Base-by-base conservation (phyloP, 495 filamentous ascomycete species). In the Hypoxylon perforatum region DNA sequence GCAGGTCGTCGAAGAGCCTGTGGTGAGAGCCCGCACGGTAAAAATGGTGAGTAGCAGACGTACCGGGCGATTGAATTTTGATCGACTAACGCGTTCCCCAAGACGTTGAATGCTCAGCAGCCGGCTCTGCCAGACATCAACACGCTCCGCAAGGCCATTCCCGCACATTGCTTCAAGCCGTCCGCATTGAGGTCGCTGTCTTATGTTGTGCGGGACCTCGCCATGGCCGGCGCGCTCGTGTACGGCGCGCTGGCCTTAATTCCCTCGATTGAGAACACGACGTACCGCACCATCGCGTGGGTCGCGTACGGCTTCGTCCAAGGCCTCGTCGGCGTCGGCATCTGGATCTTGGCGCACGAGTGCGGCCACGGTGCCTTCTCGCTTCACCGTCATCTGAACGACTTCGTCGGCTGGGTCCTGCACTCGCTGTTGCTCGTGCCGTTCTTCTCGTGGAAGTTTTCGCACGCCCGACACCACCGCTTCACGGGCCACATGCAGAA, bases 401-500 rank as follows among this genome's bases (percentile, higher is more conserved):
- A 90, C 63, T 82, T 85, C 59, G 84, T 91, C 57, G 90, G 90
- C 23, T 88, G 87, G 85, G 77, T 88, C 57, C 73, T 80, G 45
- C 90, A 92, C 71, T 91, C 88, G 0, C 74, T 83, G 22, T 79
- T 91, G 10, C 79, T 89, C 62, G 88, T 91, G 4, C 90, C 90
- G 0, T 92, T 88, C 78, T 90, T 90, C 78, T 90, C 87, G 23
- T 92, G 90, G 90, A 87, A 91, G 77, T 87, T 90, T 72, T 89
- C 87, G 54, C 90, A 92, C 63, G 84, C 85, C 67, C 86, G 88
- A 60, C 90, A 92, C 75, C 90, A 92, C 80, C 90, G 85, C 55
- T 83, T 82, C 58, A 86, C 86, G 17, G 84, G 81, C 15, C 80
- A 88, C 70, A 84, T 86, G 54, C 82, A 87, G 28, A 82, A 82